Percentiles rank a stretch among this genome's conserved stretches.
These are phyloP conservation scores for Russula vinacea DNA, from an alignment of 768 basidiomycete genomes.

Conservation along the genomic window DNA sequence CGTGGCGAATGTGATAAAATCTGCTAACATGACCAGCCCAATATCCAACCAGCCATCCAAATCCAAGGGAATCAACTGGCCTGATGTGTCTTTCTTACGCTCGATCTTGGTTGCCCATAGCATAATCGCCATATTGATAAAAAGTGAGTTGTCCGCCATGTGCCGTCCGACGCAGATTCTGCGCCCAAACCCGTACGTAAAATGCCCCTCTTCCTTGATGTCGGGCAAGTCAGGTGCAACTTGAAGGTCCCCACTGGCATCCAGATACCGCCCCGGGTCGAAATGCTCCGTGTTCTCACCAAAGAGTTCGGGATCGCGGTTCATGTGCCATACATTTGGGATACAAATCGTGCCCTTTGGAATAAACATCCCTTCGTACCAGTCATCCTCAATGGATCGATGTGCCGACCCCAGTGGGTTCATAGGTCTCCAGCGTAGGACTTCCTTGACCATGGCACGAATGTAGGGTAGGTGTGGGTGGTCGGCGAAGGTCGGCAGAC, in stretches of 20 bases:
- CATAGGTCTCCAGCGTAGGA: background rate
- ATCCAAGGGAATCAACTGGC: background rate
- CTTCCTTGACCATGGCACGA: background rate
- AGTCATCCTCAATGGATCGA: background rate
- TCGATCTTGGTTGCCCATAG: background rate
- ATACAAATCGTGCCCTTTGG: background rate
- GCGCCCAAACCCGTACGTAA: background rate
- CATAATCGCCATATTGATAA: background rate
- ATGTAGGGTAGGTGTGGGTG: background rate
- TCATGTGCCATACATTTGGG: background rate
- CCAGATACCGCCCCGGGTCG: background rate
- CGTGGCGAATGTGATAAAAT: background rate
- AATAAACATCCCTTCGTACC: slow-evolving; percentile 9
- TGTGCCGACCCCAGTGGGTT: background rate
- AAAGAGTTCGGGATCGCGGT: slow-evolving; percentile 1
- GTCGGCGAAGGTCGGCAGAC: background rate
- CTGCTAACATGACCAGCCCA: background rate
- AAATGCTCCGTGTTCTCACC: background rate
- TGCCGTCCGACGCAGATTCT: background rate
- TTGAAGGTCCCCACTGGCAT: background rate
- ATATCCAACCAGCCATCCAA: background rate
- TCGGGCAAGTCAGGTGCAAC: background rate
- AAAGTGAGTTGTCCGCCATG: background rate
- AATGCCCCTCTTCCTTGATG: background rate
- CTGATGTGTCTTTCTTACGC: background rate